Percentiles rank a stretch among this genome's conserved stretches.
Conservation (phyloP, 306 rosid genomes). For the Castanea crenata region DNA sequence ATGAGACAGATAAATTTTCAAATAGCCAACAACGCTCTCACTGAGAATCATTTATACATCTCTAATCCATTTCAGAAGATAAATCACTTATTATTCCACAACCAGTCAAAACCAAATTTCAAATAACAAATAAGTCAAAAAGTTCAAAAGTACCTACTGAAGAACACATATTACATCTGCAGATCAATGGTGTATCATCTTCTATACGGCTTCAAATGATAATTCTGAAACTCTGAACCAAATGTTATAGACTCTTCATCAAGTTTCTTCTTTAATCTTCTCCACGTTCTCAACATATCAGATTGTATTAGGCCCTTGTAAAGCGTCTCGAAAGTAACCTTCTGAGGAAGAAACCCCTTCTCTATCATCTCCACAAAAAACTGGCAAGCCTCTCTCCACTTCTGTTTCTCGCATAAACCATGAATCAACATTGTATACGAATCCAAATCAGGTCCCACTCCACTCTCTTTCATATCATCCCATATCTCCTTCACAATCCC, state of each 20-base stretch:
- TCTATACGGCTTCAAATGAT: conserved; percentile 73
- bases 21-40: background rate
- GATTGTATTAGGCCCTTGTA: conserved; percentile 80
- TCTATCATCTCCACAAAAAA: conserved; percentile 92
- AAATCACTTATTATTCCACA: background rate
- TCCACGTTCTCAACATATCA: conserved; percentile 92
- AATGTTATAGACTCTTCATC: conserved; percentile 83
- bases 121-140: background rate
- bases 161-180: background rate
- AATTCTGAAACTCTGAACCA: conserved; percentile 75
- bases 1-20: background rate
- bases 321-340: conserved; percentile 79
- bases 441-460: conserved; percentile 81
- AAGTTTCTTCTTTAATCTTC: conserved; percentile 84
- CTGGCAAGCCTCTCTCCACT: conserved; percentile 83
- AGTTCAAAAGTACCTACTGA: background rate
- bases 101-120: background rate
- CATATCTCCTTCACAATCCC: conserved; percentile 59
- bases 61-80: background rate
- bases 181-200: conserved; percentile 41
- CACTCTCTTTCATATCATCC: conserved; percentile 68
- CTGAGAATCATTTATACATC: background rate
- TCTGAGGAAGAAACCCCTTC: conserved; percentile 88
- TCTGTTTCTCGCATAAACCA: conserved; percentile 63
- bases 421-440: conserved; percentile 68